Percentiles rank a stretch among this genome's conserved stretches.
These are phyloP conservation scores for Leptographium radiaticola DNA, from an alignment of 2,329 filamentous ascomycete genomes.

Conservation along the genomic window DNA sequence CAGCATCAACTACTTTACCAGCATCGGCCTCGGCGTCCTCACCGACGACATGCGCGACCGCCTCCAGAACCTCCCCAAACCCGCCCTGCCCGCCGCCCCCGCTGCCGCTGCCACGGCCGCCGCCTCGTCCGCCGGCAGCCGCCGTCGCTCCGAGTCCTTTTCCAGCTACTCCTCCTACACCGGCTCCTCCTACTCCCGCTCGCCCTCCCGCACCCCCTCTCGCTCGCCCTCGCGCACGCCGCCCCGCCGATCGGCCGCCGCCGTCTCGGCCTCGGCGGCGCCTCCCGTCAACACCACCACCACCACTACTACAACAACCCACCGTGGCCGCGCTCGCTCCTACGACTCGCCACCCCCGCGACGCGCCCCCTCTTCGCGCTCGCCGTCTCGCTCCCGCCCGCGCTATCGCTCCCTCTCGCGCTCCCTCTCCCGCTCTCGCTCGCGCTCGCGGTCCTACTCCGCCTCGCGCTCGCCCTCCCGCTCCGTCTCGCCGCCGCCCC, in stretches of 20 bases:
- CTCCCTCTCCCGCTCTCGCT: background rate
- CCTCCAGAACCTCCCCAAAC: slow-evolving; percentile 81
- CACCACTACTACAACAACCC: no score
- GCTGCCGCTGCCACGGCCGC: slow-evolving; percentile 18
- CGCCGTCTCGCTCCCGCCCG: background rate
- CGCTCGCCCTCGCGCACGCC: slow-evolving; percentile 15
- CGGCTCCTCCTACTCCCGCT: slow-evolving; percentile 43
- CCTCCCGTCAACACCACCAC: no score
- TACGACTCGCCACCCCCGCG: slow-evolving; percentile 5
- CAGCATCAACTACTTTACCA: slow-evolving; percentile 98
- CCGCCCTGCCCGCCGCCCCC: slow-evolving; percentile 54
- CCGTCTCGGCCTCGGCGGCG: slow-evolving; percentile 28
- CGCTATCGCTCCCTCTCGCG: background rate
- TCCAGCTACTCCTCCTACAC: slow-evolving; percentile 71
- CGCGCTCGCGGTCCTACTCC: background rate
- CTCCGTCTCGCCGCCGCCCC: background rate
- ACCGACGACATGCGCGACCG: slow-evolving; percentile 92
- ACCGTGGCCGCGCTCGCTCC: slow-evolving; percentile 13
- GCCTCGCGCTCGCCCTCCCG: background rate
- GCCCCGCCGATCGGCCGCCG: slow-evolving; percentile 19
- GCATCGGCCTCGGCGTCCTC: slow-evolving; percentile 86
- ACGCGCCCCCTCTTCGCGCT: slow-evolving; percentile 7
- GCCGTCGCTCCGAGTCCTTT: slow-evolving; percentile 39
- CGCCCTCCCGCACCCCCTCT: slow-evolving; percentile 17
- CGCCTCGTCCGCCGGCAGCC: background rate